phyloP scores from a whole-genome alignment of 805 yeast genomes.

The Yarrowia hollandica region DNA sequence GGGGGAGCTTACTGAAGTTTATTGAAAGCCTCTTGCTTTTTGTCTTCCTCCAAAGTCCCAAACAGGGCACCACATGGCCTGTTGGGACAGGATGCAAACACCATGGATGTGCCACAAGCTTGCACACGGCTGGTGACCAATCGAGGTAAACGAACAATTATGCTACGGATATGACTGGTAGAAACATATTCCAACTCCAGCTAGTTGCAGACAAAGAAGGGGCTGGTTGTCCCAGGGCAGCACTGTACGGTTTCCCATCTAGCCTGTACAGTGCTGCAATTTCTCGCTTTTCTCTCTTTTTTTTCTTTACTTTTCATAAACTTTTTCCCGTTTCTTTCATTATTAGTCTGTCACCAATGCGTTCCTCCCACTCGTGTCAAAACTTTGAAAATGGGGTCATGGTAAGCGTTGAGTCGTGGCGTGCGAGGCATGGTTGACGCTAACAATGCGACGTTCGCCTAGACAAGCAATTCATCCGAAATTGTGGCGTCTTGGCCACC shows the following conservation, averaged over 20 bases:
- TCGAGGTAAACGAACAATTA: no score
- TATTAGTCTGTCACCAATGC: no score
- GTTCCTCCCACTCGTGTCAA: not conserved
- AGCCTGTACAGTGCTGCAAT: not conserved
- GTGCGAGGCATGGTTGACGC: no score
- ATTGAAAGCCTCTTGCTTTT: not conserved
- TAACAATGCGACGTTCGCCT: no score
- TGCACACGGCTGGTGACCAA: no score
- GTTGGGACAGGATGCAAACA: not conserved
- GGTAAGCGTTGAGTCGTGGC: not conserved
- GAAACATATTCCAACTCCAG: no score
- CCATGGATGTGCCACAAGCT: no score
- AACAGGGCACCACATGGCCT: not conserved
- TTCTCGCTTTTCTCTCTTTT: not conserved
- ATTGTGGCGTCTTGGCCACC: no score
- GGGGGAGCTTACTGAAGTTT: not conserved
- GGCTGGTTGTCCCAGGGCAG: slow-evolving; percentile 1
- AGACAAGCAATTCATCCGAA: no score
- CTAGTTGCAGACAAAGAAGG: not conserved
- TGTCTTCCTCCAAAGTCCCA: not conserved
- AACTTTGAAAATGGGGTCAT: not conserved
- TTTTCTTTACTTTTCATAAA: not conserved
- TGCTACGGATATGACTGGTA: no score
- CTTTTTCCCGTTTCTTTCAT: no score
- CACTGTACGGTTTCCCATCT: not conserved